Base-by-base conservation (phyloP, 768 basidiomycete species). In the Mycena metata region DNA sequence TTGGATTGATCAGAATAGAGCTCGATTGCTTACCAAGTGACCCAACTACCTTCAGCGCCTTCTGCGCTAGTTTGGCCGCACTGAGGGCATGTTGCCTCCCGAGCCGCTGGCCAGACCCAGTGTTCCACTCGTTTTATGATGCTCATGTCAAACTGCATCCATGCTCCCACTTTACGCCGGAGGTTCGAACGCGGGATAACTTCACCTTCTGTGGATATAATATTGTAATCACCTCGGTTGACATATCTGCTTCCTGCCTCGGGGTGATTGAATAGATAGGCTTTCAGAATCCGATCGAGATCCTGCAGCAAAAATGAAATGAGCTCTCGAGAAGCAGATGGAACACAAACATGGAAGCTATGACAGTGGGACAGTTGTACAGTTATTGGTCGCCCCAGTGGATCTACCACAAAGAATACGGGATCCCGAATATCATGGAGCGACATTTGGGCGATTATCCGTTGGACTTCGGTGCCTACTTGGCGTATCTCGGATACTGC, bases 201-300 rank as follows among this genome's bases (percentile, higher is more conserved):
- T 17, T 46, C 45, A n/a, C 45, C 45, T 46, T 46, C 17, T n/a
- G 45, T 30, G 15, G 45, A 46, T 46, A 46, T n/a, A 19, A 46
- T n/a, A n/a, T n/a, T 30, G 30, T 30, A 30, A 30, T 30, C 30
- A 30, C 30, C 30, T 30, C 30, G 30, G 30, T 6, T 30, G 45
- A 46, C 45, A 46, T 46, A 46, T n/a, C 9, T 1, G 45, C 45
- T n/a, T 46, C 45, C 45, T 46, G 45, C 45, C 1, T 46, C 41
- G 16, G 42, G 58, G 43, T 21, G 26, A 47, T 47, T 30, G 45
- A n/a, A n/a, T 12, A 59, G 58, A 59, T 46, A 39, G 26, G 58
- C 58, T n/a, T 59, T 46, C 7, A 59, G 42, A 21, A 59, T 59
- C 45, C 58, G 58, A 47, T 59, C 58, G 3, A 59, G 45, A 35